phyloP scores from a whole-genome alignment of 1,139 yeast genomes.

The Kodamaea ohmeri region DNA sequence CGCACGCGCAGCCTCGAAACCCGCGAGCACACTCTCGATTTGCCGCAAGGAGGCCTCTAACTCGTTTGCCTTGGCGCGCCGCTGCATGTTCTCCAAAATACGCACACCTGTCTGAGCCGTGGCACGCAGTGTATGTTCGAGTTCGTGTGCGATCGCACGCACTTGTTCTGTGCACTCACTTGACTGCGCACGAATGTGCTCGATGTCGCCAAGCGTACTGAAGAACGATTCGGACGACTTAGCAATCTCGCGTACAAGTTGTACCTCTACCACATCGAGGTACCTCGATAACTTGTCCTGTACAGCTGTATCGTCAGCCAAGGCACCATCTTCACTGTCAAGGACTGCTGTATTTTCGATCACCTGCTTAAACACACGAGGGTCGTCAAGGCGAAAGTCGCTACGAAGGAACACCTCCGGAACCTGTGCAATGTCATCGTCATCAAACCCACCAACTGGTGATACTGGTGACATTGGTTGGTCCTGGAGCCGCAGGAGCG shows the following conservation, averaged over 20 bases:
- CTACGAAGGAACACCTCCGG: slow-evolving; percentile 69
- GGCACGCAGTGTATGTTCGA: slow-evolving; percentile 44
- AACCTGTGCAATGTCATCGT: slow-evolving; percentile 31
- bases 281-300: slow-evolving; percentile 82
- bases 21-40: slow-evolving; percentile 47
- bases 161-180: slow-evolving; percentile 49
- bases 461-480: slow-evolving; percentile 19
- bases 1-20: slow-evolving; percentile 52
- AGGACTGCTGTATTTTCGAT: slow-evolving; percentile 52
- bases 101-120: slow-evolving; percentile 54
- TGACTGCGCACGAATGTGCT: slow-evolving; percentile 59
- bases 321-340: slow-evolving; percentile 18
- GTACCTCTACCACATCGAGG: slow-evolving; percentile 80
- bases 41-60: slow-evolving; percentile 69
- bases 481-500: slow-evolving; percentile 42
- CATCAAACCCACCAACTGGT: slow-evolving; percentile 15
- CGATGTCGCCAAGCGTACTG: slow-evolving; percentile 75
- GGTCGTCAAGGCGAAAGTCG: slow-evolving; percentile 82
- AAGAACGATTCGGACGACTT: slow-evolving; percentile 82
- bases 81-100: slow-evolving; percentile 50
- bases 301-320: slow-evolving; percentile 49
- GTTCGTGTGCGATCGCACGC: slow-evolving; percentile 39
- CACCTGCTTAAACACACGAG: slow-evolving; percentile 75
- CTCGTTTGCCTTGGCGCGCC: slow-evolving; percentile 57
- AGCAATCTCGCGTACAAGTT: slow-evolving; percentile 78